These are phyloP conservation scores for Capsella rubella DNA, from an alignment of 441 rosid species.

Conservation along the genomic window DNA sequence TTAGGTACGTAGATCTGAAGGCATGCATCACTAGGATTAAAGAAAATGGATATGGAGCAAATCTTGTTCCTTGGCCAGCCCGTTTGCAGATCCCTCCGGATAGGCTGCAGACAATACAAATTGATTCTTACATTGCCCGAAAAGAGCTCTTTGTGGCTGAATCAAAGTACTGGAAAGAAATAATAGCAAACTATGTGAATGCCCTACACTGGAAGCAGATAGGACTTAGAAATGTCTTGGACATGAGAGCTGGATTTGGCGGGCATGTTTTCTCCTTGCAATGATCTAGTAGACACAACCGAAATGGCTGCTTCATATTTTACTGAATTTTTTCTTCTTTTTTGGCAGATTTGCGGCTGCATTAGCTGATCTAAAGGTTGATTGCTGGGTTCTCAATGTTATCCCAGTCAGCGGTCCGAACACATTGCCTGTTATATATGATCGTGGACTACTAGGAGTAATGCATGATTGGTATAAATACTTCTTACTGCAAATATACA, in stretches of 20 bases:
- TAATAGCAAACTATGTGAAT: constrained; percentile 71
- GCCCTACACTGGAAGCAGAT: constrained; percentile 81
- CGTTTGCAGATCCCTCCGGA: constrained; percentile 90
- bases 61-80: constrained; percentile 78
- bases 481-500: constrained; percentile 23
- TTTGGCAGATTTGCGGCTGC: constrained; percentile 90
- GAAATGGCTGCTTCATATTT: constrained; percentile 17
- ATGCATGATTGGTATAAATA: constrained; percentile 91
- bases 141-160: constrained; percentile 93
- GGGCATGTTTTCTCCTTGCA: constrained; percentile 57
- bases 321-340: constrained; percentile 14
- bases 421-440: constrained; percentile 94
- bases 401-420: constrained; percentile 92
- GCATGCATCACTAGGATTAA: constrained; percentile 88
- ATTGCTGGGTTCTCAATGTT: constrained; percentile 94
- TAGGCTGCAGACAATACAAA: constrained; percentile 84
- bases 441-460: constrained; percentile 94
- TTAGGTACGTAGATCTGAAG: constrained; percentile 88
- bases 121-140: constrained; percentile 90
- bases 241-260: constrained; percentile 98
- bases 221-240: constrained; percentile 90
- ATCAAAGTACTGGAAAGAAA: constrained; percentile 87
- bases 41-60: constrained; percentile 85
- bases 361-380: constrained; percentile 68
- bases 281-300: neutral